These are phyloP conservation scores for Phaeosphaeriaceae sp. DNA, from an alignment of 2,329 filamentous ascomycete genomes.

Conservation along the genomic window DNA sequence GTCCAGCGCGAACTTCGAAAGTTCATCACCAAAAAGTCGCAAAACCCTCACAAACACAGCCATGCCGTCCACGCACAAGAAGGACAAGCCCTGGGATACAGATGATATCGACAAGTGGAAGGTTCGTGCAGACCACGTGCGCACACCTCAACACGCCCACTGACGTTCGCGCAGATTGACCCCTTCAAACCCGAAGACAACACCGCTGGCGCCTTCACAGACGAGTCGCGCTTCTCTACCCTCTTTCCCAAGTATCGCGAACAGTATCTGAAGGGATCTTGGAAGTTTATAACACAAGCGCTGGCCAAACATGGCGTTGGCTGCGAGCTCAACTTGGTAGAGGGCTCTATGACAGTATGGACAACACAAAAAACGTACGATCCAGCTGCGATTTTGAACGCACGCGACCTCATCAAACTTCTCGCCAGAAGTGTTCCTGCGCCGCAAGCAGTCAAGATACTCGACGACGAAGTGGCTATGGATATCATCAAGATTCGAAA, in stretches of 20 bases:
- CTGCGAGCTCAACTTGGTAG: conserved; percentile 90
- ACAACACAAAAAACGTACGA: conserved; percentile 92
- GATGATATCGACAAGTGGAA: conserved; percentile 98
- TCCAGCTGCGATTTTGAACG: conserved; percentile 90
- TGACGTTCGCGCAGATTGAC: conserved; percentile 64
- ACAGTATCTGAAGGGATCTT: conserved; percentile 88
- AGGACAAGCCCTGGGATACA: conserved; percentile 79
- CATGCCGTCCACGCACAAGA: conserved; percentile 91
- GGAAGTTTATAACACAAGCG: conserved; percentile 87
- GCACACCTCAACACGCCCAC: background rate
- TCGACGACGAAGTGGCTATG: conserved; percentile 89
- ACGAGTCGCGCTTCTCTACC: conserved; percentile 88
- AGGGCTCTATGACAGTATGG: conserved; percentile 96
- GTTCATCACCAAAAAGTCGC: background rate
- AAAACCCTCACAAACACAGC: conserved; percentile 8
- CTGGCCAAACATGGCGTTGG: conserved; percentile 89
- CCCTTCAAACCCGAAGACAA: conserved; percentile 88
- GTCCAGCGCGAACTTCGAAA: background rate
- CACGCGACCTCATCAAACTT: conserved; percentile 91
- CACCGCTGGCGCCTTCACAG: conserved; percentile 80
- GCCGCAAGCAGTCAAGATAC: conserved; percentile 90
- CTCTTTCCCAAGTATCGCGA: conserved; percentile 97
- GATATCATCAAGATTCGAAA: conserved; percentile 96
- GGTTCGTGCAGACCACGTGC: conserved; percentile 49
- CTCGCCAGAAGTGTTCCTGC: conserved; percentile 85